phyloP scores from a whole-genome alignment of 257 asterid genomes.

The Solanum sejunctum region DNA sequence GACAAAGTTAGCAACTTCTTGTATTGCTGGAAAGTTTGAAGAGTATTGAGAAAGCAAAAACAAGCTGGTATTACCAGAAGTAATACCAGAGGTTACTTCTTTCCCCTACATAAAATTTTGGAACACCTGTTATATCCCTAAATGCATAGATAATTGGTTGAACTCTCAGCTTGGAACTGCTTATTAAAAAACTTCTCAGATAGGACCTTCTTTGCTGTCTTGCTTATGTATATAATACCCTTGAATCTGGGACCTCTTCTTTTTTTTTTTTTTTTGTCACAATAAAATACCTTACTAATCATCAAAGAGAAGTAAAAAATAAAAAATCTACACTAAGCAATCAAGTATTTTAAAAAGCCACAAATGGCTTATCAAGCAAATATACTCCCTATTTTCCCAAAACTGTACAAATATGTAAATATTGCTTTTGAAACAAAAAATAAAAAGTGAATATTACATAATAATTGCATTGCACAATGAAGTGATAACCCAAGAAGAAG shows the following conservation, averaged over 20 bases:
- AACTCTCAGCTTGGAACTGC: not conserved
- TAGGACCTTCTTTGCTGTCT: not conserved
- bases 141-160: not conserved
- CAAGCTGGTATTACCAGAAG: not conserved
- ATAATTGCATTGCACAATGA: not conserved
- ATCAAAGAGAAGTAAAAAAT: not conserved
- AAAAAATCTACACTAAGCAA: not conserved
- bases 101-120: too few relatives aligned
- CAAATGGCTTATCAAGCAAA: not conserved
- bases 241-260: not conserved
- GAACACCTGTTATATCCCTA: not conserved
- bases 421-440: not conserved
- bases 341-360: not conserved
- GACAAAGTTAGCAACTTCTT: not conserved
- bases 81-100: too few relatives aligned
- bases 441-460: not conserved
- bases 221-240: not conserved
- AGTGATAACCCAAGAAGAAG: not conserved
- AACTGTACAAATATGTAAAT: not conserved
- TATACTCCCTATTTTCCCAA: not conserved
- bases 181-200: not conserved
- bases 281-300: not conserved
- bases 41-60: not conserved
- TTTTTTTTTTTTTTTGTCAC: not conserved
- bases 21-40: not conserved